Base-by-base conservation (phyloP, 225 moss, liverwort and hornwort species). In the Ulota crispa region DNA sequence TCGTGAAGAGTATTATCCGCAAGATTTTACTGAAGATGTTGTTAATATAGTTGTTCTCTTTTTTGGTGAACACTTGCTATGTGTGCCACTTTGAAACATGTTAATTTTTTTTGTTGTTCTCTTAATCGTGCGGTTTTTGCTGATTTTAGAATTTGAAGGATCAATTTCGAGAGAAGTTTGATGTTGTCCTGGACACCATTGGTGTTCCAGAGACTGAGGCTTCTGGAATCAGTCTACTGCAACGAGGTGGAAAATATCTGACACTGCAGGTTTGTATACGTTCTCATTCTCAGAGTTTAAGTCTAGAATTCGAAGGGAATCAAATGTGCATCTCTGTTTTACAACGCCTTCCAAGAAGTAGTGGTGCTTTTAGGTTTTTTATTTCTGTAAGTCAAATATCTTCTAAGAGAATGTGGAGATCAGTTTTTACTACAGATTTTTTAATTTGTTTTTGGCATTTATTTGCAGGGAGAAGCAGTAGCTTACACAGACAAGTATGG, bases 101-200 rank as follows among this genome's bases (percentile, higher is more conserved):
- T 11, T 28, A 61, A 4, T 9, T 27, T 75, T 50, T 0, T 18
- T 30, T 28, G 62, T 42, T 28, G 28, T 75, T 70, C 20, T 64
- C 24, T 73, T 86, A 45, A 87, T 57, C 14, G 27, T 66, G 42
- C 32, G 66, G 50, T 81, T 68, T 84, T 39, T 87, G 86, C 55
- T 80, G 69, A 53, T 77, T 57, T 70, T 86, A 94, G 96, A 83
- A 87, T 80, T 81, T 96, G 77, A 89, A 77, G 81, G 91, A 89
- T 56, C 86, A 92, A 64, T 85, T 93, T 53, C 85, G 78, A 64
- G 86, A 92, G 73, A 90, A 85, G 27, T 93, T 93, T 89, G 93
- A 95, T 84, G 93, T 87, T 78, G 93, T 97, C 65, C 80, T 97
- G 78, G 93, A 97, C 86, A 94, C 97, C 43, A 95, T 95, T 65